Conservation (phyloP, 2,329 filamentous ascomycete genomes). For the Teratosphaeriaceae sp. region DNA sequence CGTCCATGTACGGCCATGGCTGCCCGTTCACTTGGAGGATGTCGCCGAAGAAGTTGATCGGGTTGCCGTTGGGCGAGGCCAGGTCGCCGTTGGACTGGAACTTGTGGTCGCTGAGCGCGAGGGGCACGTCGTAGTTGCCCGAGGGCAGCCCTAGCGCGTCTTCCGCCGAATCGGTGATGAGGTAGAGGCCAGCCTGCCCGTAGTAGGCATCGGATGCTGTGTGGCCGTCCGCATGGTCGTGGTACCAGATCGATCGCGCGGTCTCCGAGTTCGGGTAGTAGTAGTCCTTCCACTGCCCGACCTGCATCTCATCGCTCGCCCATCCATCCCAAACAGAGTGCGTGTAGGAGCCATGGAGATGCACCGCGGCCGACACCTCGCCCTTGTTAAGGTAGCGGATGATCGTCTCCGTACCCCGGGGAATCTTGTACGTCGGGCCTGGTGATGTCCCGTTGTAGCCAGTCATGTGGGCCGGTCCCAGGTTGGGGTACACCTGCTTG, state of each 20-base stretch:
- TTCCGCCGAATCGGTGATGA: slow-evolving; percentile 47
- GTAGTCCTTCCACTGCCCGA: slow-evolving; percentile 49
- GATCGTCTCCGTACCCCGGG: slow-evolving; percentile 45
- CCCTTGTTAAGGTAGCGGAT: slow-evolving; percentile 49
- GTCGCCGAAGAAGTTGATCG: slow-evolving; percentile 48
- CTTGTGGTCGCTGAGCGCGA: slow-evolving; percentile 45
- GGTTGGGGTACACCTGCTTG: slow-evolving; percentile 39
- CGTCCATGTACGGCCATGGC: slow-evolving; percentile 52
- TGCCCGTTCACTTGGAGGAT: slow-evolving; percentile 53
- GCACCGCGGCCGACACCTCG: slow-evolving; percentile 39
- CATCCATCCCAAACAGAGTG: slow-evolving; percentile 42
- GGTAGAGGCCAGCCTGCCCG: slow-evolving; percentile 52
- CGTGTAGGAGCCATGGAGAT: slow-evolving; percentile 49
- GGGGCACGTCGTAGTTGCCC: slow-evolving; percentile 48
- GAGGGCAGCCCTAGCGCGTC: slow-evolving; percentile 43
- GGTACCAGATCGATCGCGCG: slow-evolving; percentile 52
- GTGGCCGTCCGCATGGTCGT: slow-evolving; percentile 37
- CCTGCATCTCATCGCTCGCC: slow-evolving; percentile 46
- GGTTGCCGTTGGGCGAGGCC: slow-evolving; percentile 36
- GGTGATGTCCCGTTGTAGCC: slow-evolving; percentile 51
- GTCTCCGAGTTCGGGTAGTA: slow-evolving; percentile 54
- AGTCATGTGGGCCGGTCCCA: slow-evolving; percentile 33
- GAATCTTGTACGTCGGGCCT: slow-evolving; percentile 48
- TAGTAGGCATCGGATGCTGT: slow-evolving; percentile 51
- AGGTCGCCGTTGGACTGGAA: slow-evolving; percentile 48